Evolutionary conservation across 805 yeast genomes (phyloP).

Genomic region (Wickerhamomyces bisporus): DNA sequence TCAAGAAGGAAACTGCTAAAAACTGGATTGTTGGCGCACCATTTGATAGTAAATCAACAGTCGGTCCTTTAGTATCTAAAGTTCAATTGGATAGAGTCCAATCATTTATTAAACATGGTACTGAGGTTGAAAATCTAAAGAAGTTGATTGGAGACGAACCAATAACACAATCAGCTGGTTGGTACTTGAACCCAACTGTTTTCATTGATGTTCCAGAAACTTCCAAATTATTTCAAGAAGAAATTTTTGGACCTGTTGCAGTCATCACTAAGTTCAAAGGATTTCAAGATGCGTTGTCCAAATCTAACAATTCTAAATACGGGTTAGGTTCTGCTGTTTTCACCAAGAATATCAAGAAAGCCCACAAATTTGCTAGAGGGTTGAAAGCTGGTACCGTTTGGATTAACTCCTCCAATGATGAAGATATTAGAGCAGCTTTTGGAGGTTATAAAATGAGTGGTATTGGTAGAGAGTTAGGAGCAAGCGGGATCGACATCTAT

Average conservation of each 20-base stretch:
- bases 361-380: constrained; percentile 56
- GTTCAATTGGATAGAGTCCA: constrained; percentile 49
- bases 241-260: constrained; percentile 87
- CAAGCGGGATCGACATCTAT: constrained; percentile 63
- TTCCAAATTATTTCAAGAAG: constrained; percentile 69
- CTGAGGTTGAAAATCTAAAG: constrained; percentile 43
- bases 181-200: constrained; percentile 68
- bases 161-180: constrained; percentile 44
- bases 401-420: constrained; percentile 65
- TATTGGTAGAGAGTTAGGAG: constrained; percentile 76
- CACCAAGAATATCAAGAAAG: constrained; percentile 60
- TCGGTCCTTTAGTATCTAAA: constrained; percentile 62
- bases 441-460: constrained; percentile 82
- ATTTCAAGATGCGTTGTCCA: constrained; percentile 61
- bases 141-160: constrained; percentile 36
- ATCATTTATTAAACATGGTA: constrained; percentile 40
- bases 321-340: constrained; percentile 84
- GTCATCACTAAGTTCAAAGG: constrained; percentile 58
- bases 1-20: constrained; percentile 39
- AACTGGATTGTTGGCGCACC: constrained; percentile 55
- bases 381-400: constrained; percentile 66
- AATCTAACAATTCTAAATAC: constrained; percentile 69
- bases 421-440: constrained; percentile 63
- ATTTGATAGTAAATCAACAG: constrained; percentile 39
- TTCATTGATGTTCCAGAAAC: constrained; percentile 64